These are phyloP conservation scores for Hyphodiscus hymeniophilus DNA, from an alignment of 495 filamentous ascomycete genomes.

Conservation along the genomic window DNA sequence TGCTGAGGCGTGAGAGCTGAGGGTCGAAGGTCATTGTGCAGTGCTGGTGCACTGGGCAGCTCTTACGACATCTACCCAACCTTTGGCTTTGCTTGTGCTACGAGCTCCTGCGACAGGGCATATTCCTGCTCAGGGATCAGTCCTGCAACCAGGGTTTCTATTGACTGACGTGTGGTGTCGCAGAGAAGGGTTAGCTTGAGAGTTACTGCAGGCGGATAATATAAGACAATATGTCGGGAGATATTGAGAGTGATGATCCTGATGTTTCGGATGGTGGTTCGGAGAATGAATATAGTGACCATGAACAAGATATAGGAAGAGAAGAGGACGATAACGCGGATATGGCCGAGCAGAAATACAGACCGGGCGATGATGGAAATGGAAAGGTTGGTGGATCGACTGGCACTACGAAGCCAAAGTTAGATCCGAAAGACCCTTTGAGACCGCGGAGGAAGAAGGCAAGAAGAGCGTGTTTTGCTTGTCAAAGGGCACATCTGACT, in stretches of 20 bases:
- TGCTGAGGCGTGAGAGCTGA: conserved; percentile 1
- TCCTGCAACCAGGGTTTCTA: conserved; percentile 9
- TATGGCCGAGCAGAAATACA: conserved; percentile 44
- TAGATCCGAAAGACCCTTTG: conserved; percentile 74
- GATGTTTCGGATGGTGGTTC: conserved; percentile 42
- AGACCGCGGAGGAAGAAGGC: conserved; percentile 93
- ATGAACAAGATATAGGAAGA: conserved; percentile 40
- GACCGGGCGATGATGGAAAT: conserved; percentile 32
- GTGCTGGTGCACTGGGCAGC: conserved; percentile 4
- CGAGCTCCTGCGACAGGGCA: conserved; percentile 16
- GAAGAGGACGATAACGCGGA: conserved; percentile 49
- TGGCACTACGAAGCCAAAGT: conserved; percentile 47
- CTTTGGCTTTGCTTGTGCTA: conserved; percentile 11
- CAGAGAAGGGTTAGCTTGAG: conserved; percentile 13
- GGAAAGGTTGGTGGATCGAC: conserved; percentile 19
- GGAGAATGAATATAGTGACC: conserved; percentile 42
- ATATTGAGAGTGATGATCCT: conserved; percentile 24
- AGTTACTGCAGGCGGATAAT: conserved; percentile 7
- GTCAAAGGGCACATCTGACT: conserved; percentile 93
- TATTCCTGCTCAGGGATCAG: conserved; percentile 6
- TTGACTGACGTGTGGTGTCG: conserved; percentile 23
- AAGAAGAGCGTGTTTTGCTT: conserved; percentile 88
- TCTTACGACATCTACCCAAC: conserved; percentile 10
- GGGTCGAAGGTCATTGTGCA: conserved; percentile 13
- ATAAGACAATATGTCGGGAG: conserved; percentile 24